Evolutionary conservation across 768 basidiomycete species (phyloP), one percentile per base, ranked within the genome.

Genomic region (Leccinum olivaceopallidum): DNA sequence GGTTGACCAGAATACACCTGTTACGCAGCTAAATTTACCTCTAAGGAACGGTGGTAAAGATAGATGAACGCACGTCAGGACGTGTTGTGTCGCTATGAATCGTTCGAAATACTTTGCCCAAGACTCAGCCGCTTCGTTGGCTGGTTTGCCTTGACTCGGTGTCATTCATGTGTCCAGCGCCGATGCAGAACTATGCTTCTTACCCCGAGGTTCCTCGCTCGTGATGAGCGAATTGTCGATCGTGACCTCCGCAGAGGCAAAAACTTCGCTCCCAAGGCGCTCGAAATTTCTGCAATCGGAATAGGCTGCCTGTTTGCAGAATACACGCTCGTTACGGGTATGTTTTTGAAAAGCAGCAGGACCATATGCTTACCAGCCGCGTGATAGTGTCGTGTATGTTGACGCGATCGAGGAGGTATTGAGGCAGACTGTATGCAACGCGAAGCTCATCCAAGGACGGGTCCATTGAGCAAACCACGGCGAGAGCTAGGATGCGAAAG

Each of bases 351-450:
- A 4, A 44, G 47, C 14, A 30, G 32, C 24, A 34, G 24, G 22
- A 24, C 37, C 24, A 28, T n/a, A n/a, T 32, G 55, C 70, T 56
- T 53, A 71, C 70, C 60, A 71, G 20, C 47, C 70, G 65, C 12
- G 64, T 65, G 53, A 71, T 68, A 26, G 65, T 71, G 39, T 71
- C 70, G 24, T 72, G 66, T 52, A 71, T 71, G 22, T 70, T 72
- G 62, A 56, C 14, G 14, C 68, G 64, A 53, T 71, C 71, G 20
- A 71, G 63, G 22, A 71, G 24, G 51, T 69, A 68, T 55, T 71
- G 66, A 34, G 66, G 53, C 18, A 65, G 13, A 32, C 37, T 61
- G 58, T 71, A 71, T 30, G 60, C 39, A 24, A 60, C 10, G 9
- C 64, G 57, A 53, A 55, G 47, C 24, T 59, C 59, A 22, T 60